A percentile compares a stretch with the other conserved stretches of the same genome.
phyloP scores from a whole-genome alignment of 2,329 filamentous ascomycete genomes.

The Penicillium sp. region DNA sequence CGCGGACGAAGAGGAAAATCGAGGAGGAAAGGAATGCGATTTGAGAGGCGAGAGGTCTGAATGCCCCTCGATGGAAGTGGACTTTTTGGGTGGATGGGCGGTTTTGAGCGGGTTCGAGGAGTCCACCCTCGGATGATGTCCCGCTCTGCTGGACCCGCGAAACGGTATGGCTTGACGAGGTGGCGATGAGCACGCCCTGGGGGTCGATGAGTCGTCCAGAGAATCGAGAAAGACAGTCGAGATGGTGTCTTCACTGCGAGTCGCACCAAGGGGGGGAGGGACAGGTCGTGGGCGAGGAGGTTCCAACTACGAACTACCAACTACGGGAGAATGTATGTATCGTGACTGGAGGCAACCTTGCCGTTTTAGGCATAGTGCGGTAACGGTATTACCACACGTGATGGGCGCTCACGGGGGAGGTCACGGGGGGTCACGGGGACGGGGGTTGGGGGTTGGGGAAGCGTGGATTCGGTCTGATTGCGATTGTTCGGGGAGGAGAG shows the following conservation, averaged over 20 bases:
- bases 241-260: too few species aligned
- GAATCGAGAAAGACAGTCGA: too few species aligned
- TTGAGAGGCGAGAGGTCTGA: conserved; percentile 37
- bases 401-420: conserved; percentile 8
- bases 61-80: conserved; percentile 53
- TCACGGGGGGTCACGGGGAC: too few species aligned
- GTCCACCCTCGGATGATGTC: conserved; percentile 40
- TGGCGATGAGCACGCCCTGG: too few species aligned
- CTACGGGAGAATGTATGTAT: too few species aligned
- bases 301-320: too few species aligned
- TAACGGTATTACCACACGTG: conserved; percentile 27
- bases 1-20: conserved; percentile 39
- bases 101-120: conserved; percentile 33
- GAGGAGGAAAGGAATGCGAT: conserved; percentile 50
- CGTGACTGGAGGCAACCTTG: conserved; percentile 20
- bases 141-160: conserved; percentile 33
- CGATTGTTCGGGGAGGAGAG: not conserved
- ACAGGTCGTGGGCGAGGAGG: too few species aligned
- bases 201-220: too few species aligned
- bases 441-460: too few species aligned
- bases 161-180: conserved; percentile 25
- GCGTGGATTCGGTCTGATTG: not conserved
- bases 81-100: conserved; percentile 30
- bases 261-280: conserved; percentile 10
- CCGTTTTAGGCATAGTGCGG: conserved; percentile 22